Base-by-base conservation (phyloP, 2,329 filamentous ascomycete genomes). In the Colletotrichum somersetense region DNA sequence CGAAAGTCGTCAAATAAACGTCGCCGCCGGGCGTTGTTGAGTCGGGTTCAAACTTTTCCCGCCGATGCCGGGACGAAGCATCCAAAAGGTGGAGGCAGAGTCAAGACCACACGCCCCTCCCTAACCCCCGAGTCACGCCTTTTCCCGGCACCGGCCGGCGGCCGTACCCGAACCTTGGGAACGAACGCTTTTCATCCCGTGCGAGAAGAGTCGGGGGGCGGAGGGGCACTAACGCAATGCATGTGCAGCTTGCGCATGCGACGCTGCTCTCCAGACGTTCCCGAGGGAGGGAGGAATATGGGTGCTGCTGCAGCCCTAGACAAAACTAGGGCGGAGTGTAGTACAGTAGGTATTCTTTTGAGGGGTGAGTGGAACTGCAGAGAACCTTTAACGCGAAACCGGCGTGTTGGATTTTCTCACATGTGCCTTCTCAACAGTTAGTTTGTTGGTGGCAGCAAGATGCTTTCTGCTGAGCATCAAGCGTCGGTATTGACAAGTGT, bases 91-190 rank as follows among this genome's bases (percentile, higher is more conserved):
- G 42, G 16, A 42, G 44, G 18, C 38, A 20, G 59, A 62, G 59
- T 40, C 59, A 52, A 40, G 44, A 52, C 46, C 44, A 40, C 30
- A 35, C 46, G 11, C 42, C 40, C 20, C 20, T 18, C 30, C 44
- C 42, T 5, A 42, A 18, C 8, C 2, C 42, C 20, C 46, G 46
- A 62, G 59, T 62, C 59, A 40, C 26, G 46, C 33, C n/a, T 5
- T 2, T 20, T 20, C 44, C 59, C 44, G 44, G 42, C 14, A 62
- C 33, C 59, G 30, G 44, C 33, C 12, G 59, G 20, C 59, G 59
- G 59, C 44, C 46, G 59, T 62, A 62, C 59, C 59, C 59, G 59
- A 62, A 50, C 59, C 44, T 38, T 30, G 30, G 30, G 10, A 30
- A 4, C 30, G 30, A 30, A n/a, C 30, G 1, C 50, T 53, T 46